Conservation (phyloP, 345 rosid genomes). For the Eutrema heterophyllum region DNA sequence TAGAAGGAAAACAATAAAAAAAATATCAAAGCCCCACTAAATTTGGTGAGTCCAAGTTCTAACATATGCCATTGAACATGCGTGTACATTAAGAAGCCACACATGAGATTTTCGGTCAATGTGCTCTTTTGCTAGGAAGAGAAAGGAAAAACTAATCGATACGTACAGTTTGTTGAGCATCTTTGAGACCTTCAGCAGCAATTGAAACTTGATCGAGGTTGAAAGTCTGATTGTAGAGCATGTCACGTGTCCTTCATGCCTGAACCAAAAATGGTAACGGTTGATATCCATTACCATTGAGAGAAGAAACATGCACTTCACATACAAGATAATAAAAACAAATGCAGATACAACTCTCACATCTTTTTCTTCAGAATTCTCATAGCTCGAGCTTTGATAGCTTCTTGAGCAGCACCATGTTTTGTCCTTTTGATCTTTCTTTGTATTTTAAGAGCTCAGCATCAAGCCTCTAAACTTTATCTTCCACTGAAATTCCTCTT, state of each 20-base stretch:
- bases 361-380: conserved; percentile 88
- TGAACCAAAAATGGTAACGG: conserved; percentile 17
- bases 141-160: background rate
- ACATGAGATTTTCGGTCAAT: too few relatives aligned
- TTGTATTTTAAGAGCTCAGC: conserved; percentile 66
- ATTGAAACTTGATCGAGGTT: too few relatives aligned
- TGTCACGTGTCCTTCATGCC: conserved; percentile 99
- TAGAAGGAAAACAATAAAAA: too few relatives aligned
- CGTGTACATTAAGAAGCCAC: too few relatives aligned
- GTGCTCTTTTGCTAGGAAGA: background rate
- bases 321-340: background rate
- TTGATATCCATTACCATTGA: too few relatives aligned
- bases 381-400: conserved; percentile 84
- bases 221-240: conserved; percentile 93
- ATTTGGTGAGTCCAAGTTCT: too few relatives aligned
- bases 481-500: conserved; percentile 89
- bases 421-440: conserved; percentile 78
- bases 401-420: conserved; percentile 94
- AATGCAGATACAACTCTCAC: conserved; percentile 26
- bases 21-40: too few relatives aligned
- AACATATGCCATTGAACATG: too few relatives aligned
- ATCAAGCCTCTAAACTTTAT: conserved; percentile 79
- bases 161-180: conserved; percentile 95
- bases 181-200: conserved; percentile 96
- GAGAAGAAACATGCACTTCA: background rate